Evolutionary conservation across 352 stramenopile genomes (phyloP).

Genomic region (Globisporangium nunn): DNA sequence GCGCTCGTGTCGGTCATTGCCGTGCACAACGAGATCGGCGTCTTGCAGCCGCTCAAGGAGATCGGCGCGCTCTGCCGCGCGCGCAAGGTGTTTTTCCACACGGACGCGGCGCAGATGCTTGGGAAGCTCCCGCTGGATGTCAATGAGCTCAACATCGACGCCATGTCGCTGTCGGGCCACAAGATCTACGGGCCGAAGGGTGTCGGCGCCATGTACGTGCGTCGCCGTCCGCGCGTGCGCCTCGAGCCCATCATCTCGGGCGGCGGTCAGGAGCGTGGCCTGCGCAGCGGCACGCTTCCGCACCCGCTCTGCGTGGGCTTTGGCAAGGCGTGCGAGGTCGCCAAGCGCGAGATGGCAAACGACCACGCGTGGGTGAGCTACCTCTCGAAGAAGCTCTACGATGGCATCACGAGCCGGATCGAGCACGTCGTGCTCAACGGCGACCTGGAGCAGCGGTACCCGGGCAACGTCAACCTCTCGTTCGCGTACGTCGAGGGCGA

Average conservation of each 20-base stretch:
- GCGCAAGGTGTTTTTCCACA: conserved; percentile 98
- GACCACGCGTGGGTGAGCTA: conserved; percentile 93
- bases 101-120: conserved; percentile 98
- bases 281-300: conserved; percentile 89
- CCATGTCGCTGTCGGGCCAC: conserved; percentile 97
- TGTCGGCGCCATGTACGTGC: conserved; percentile 97
- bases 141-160: conserved; percentile 97
- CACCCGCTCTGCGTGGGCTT: conserved; percentile 82
- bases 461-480: conserved; percentile 97
- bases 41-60: conserved; percentile 96
- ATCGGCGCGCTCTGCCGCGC: conserved; percentile 92
- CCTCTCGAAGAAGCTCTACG: conserved; percentile 93
- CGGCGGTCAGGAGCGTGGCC: conserved; percentile 96
- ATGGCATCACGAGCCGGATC: conserved; percentile 67
- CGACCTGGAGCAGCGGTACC: conserved; percentile 90
- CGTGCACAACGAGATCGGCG: conserved; percentile 99
- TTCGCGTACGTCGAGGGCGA: conserved; percentile 99
- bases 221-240: conserved; percentile 93
- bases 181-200: conserved; percentile 99
- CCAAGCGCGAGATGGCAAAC: conserved; percentile 92
- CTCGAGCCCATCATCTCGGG: conserved; percentile 97
- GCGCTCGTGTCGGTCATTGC: conserved; percentile 97
- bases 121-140: conserved; percentile 96
- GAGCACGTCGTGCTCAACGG: conserved; percentile 96
- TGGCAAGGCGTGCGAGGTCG: conserved; percentile 90